Conservation (phyloP, 2,329 filamentous ascomycete species). For the Aspergillus terreus region DNA sequence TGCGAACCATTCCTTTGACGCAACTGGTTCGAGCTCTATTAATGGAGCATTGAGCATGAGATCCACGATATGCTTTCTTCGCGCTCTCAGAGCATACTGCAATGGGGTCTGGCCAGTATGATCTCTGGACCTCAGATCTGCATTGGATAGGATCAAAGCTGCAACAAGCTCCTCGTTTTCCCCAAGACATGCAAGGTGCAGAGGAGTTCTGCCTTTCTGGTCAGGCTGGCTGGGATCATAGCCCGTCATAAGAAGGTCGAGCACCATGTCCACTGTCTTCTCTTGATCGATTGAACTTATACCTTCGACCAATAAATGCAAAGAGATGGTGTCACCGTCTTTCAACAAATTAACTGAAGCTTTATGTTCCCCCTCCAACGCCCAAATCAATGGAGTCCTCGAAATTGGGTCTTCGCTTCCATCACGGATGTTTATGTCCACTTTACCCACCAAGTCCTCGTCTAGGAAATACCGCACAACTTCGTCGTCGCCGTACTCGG, state of each 20-base stretch:
- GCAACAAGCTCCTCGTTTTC: background rate
- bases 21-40: background rate
- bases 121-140: background rate
- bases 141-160: background rate
- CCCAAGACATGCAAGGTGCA: background rate
- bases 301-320: background rate
- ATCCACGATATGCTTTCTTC: background rate
- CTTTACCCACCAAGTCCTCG: background rate
- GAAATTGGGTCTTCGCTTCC: background rate
- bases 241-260: background rate
- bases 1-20: background rate
- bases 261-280: background rate
- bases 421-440: background rate
- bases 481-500: background rate
- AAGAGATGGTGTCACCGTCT: background rate
- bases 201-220: background rate
- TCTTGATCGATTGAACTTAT: background rate
- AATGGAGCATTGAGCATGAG: background rate
- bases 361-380: background rate
- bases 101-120: background rate
- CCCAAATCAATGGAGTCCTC: background rate
- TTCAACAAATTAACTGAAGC: background rate
- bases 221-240: background rate
- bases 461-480: background rate
- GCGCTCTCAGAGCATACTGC: background rate